Percentiles rank a stretch among this genome's conserved stretches.
These are phyloP conservation scores for Xylariaceae sp. DNA, from an alignment of 2,329 filamentous ascomycete genomes.

Conservation along the genomic window DNA sequence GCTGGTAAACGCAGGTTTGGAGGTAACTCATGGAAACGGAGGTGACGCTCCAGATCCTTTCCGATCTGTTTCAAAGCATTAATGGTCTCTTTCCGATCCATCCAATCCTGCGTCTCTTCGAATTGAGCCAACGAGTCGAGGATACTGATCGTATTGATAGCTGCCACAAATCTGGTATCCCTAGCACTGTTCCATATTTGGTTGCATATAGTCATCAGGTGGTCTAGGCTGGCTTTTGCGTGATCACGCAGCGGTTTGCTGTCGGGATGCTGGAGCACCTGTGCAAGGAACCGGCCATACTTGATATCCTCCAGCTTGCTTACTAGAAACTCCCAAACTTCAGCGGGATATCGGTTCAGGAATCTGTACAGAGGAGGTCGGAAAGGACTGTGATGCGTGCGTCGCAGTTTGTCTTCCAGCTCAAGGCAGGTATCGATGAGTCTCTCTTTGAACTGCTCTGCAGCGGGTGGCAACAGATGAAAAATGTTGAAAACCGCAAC, in stretches of 20 bases:
- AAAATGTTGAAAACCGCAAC: conserved; percentile 95
- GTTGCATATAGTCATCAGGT: conserved; percentile 62
- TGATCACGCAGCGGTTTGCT: conserved; percentile 70
- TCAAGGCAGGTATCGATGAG: conserved; percentile 87
- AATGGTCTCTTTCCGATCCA: conserved; percentile 59
- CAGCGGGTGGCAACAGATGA: conserved; percentile 85
- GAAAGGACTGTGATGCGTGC: conserved; percentile 90
- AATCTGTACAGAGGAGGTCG: conserved; percentile 85
- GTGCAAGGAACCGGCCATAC: conserved; percentile 86
- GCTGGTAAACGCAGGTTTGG: conserved; percentile 72
- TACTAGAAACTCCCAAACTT: conserved; percentile 78
- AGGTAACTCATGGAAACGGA: conserved; percentile 65
- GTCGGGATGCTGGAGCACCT: conserved; percentile 71
- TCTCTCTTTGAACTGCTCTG: conserved; percentile 83
- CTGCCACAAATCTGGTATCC: conserved; percentile 62
- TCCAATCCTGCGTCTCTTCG: conserved; percentile 62
- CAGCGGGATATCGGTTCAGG: conserved; percentile 84
- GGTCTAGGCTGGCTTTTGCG: conserved; percentile 67
- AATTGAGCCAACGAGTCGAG: conserved; percentile 72
- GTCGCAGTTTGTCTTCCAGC: conserved; percentile 75
- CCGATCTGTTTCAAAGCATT: conserved; percentile 61
- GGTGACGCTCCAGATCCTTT: conserved; percentile 70
- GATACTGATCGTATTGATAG: conserved; percentile 83
- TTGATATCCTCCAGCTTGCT: conserved; percentile 74
- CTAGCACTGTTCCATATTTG: conserved; percentile 60